These are phyloP conservation scores for Diospyros lotus DNA, from an alignment of 148 eudicot species.

Conservation along the genomic window DNA sequence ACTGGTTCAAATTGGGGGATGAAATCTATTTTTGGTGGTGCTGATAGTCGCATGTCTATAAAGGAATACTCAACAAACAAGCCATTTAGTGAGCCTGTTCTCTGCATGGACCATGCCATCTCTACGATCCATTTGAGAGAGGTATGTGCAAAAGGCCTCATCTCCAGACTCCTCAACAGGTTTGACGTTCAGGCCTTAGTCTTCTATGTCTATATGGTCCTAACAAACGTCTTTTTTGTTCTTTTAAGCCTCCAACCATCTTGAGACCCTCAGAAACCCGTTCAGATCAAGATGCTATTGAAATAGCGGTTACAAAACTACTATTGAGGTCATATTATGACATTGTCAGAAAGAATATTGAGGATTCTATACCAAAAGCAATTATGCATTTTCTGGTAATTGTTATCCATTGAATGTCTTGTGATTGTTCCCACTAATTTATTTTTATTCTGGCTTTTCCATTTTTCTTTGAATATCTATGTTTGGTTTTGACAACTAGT, in stretches of 20 bases:
- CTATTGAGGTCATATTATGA: slow-evolving; percentile 90
- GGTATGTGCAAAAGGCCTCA: slow-evolving; percentile 31
- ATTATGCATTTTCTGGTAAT: slow-evolving; percentile 99
- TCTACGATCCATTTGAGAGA: slow-evolving; percentile 86
- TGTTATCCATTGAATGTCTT: too few species aligned
- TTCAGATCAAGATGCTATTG: slow-evolving; percentile 78
- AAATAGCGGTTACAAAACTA: slow-evolving; percentile 76
- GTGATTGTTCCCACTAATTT: background rate
- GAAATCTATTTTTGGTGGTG: slow-evolving; percentile 69
- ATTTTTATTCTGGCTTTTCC: background rate
- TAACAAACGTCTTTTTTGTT: slow-evolving; percentile 3
- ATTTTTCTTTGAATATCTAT: background rate
- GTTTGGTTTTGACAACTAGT: background rate
- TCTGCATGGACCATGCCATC: slow-evolving; percentile 47
- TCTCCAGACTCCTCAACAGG: background rate
- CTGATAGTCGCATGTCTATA: slow-evolving; percentile 46
- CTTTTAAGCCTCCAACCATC: slow-evolving; percentile 74
- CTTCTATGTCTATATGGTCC: background rate
- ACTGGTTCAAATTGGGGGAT: slow-evolving; percentile 74
- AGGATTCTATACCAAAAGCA: slow-evolving; percentile 92
- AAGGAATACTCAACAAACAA: slow-evolving; percentile 48
- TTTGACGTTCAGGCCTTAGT: background rate
- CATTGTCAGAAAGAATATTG: slow-evolving; percentile 89
- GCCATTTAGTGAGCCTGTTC: slow-evolving; percentile 58
- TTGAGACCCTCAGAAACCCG: slow-evolving; percentile 85